Evolutionary conservation across 768 basidiomycete genomes (phyloP), one percentile per base, ranked within the genome.

Genomic region (Pilatotrama ljubarskyi): DNA sequence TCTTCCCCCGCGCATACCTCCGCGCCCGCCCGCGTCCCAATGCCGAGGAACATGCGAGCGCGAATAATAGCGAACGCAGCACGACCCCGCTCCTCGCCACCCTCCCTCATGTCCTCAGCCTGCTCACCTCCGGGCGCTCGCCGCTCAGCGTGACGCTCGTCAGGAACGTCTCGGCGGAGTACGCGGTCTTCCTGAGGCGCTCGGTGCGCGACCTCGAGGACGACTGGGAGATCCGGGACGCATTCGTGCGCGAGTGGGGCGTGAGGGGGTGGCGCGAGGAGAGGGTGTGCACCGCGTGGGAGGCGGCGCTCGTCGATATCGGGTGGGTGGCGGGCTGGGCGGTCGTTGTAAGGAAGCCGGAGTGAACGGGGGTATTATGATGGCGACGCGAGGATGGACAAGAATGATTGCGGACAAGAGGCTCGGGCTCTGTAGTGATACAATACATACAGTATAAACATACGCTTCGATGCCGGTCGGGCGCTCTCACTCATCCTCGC

Each of bases 241-340:
- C 46, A 26, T 66, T 67, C 37, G 64, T 64, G 17, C 55, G 25
- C 37, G 49, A 57, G 15, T 65, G 65, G 65, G 67, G 68, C 13
- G 50, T 64, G 26, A 42, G 52, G 15, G 67, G 58, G 6, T 69
- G 68, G 70, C 58, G 67, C 6, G 66, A 69, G 46, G 68, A 69
- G 62, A 47, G 67, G 42, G 51, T 71, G 11, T 50, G 64, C 38
- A 57, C 60, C 3, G 38, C 61, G 7, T 71, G 68, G 70, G 70
- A 71, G 63, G 65, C 67, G 1, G 68, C 67, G 41, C 40, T 64
- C 18, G 40, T 65, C 38, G 52, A 58, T 24, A 61, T 58, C 1
- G 64, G 62, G 14, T 25, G 64, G 26, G 59, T 71, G 51, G 58
- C 62, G 38, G 58, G 66, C 13, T 71, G 70, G 70, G 57, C 62